phyloP scores from a whole-genome alignment of 2,329 filamentous ascomycete genomes.

The Xylaria sp. region DNA sequence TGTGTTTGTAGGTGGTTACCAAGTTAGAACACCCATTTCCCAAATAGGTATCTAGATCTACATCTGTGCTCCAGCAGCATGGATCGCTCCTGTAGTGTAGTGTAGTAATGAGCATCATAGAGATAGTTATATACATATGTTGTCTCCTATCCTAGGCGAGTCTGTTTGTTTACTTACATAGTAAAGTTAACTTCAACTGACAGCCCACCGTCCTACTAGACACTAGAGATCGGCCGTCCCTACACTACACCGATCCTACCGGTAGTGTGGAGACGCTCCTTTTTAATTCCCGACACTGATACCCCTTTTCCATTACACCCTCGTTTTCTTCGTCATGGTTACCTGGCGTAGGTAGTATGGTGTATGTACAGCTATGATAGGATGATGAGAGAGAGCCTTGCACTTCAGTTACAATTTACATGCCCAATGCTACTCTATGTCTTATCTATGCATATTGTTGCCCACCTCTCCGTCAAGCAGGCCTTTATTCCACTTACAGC shows the following conservation, averaged over 20 bases:
- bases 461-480: background rate
- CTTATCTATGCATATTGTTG: background rate
- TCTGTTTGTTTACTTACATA: background rate
- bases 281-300: background rate
- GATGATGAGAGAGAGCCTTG: background rate
- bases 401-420: background rate
- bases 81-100: background rate
- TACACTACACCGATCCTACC: background rate
- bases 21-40: background rate
- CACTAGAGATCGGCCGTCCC: background rate
- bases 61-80: background rate
- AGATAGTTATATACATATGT: background rate
- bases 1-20: background rate
- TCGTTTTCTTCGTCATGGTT: background rate
- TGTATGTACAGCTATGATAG: background rate
- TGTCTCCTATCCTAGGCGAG: background rate
- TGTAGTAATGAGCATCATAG: background rate
- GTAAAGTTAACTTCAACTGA: background rate
- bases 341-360: background rate
- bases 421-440: background rate
- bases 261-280: background rate
- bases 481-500: background rate
- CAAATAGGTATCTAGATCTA: background rate
- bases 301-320: background rate
- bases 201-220: background rate